These are phyloP conservation scores for Besnoitia besnoiti DNA, from an alignment of 169 alveolate genomes.

Conservation along the genomic window DNA sequence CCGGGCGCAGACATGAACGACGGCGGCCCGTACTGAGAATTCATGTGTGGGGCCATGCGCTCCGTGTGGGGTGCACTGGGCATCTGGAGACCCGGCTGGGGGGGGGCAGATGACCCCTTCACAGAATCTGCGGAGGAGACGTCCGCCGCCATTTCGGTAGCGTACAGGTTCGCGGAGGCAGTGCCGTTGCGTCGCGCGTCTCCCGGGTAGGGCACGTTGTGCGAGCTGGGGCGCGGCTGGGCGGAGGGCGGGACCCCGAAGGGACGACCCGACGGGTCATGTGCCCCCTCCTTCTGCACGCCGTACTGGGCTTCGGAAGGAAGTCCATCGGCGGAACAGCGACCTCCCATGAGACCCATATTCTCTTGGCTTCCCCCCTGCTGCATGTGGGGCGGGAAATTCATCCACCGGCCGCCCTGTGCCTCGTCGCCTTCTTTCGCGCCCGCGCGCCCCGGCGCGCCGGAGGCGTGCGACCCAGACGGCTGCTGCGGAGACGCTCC, in stretches of 20 bases:
- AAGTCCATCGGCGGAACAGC: too few relatives aligned
- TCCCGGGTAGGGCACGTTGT: neutral
- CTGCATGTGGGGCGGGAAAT: neutral
- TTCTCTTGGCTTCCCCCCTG: neutral
- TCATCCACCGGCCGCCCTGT: neutral
- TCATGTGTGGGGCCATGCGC: too few relatives aligned
- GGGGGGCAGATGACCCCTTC: too few relatives aligned
- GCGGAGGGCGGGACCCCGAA: neutral
- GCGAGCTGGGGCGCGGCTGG: neutral
- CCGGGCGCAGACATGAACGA: too few relatives aligned
- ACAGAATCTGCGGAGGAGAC: neutral
- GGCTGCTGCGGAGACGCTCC: neutral
- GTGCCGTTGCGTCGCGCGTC: neutral
- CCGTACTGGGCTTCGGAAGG: too few relatives aligned
- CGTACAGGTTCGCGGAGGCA: neutral
- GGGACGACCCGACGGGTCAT: too few relatives aligned
- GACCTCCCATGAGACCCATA: too few relatives aligned
- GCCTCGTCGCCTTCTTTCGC: neutral
- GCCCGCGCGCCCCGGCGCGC: constrained; percentile 17
- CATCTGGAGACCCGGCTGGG: neutral
- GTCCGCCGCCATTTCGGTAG: neutral
- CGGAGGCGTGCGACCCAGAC: too few relatives aligned
- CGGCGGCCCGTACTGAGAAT: too few relatives aligned
- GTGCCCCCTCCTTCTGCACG: too few relatives aligned
- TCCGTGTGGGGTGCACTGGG: too few relatives aligned